Base-by-base conservation (phyloP, 2,329 filamentous ascomycete species). In the Macroventuria anomochaeta region DNA sequence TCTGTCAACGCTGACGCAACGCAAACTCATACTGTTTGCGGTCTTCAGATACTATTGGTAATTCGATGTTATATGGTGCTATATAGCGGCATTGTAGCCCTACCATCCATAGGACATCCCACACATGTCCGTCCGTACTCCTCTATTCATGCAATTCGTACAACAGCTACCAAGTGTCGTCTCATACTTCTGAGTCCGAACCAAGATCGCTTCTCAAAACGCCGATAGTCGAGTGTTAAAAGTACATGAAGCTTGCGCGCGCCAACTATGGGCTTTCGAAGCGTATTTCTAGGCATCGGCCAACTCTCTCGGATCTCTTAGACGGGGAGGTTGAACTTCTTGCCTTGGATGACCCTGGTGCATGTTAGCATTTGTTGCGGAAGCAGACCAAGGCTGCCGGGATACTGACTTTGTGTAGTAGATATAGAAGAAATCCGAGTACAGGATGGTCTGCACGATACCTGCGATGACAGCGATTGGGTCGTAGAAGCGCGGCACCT, bases 341-440 rank as follows among this genome's bases (percentile, higher is more conserved):
- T 80, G 61, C 80, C 80, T 69, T 82, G 80, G 37, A 82, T 64
- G 43, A 82, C 79, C 73, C 79, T 81, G 34, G 11, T 18, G 23
- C 59, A 13, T 29, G 29, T 67, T 58, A 68, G 57, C 48, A 44
- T 33, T 39, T 17, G 7, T 8, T 21, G 8, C 4, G 12, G 26
- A 5, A 12, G 28, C 11, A 17, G 5, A 25, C 7, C n/a, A 34
- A 32, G 15, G 7, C 13, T 13, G 4, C 8, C 20, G 34, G 10
- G 4, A 21, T 8, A 78, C 83, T 75, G 74, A 88, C 87, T 97
- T 97, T 55, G 89, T 96, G 80, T 97, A 99, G 81, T 99, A 99
- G 70, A 99, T 93, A 83, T 93, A 99, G 85, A 99, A 99, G 81
- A 99, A 99, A 80, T 99, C 95, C 60, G 91, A 96, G 81, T 99